Evolutionary conservation across 495 filamentous ascomycete genomes (phyloP), one percentile per base, ranked within the genome.

Genomic region (Beverwykella pulmonaria): DNA sequence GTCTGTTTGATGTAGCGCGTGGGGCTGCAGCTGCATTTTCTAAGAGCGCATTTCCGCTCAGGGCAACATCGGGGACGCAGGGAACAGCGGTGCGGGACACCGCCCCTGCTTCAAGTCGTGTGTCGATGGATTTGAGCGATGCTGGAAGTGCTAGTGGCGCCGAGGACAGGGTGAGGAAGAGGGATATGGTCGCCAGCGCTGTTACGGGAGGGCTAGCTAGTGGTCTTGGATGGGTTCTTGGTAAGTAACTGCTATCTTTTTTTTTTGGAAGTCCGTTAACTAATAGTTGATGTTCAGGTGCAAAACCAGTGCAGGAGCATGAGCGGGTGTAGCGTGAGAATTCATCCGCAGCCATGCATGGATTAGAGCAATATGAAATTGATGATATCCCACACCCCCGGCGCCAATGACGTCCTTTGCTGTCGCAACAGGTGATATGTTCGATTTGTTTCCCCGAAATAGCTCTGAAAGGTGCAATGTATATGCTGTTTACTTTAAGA

Each of bases 1-100:
- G 92, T 1, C 79, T 98, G 25, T 98, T 98, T 72, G 95, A 97
- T 65, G 85, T 98, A 46, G 92, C 93, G 8, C 82, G 92, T 27
- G 92, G 88, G 56, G 92, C 92, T 30, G 86, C 90, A 5, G 82
- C 87, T 44, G 92, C 95, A 8, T 82, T 90, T 23, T 83, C 85
- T 58, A 84, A 84, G 75, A 87, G 81, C 68, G 82, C 86, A 3
- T 87, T 87, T 67, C 84, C 84, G 10, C 71, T 88, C 12, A 74
- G 78, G 15, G 75, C 71, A 4, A 71, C 64, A 34, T 20, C 10
- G 29, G 49, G 15, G n/a, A 59, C 36, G 23, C 36, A 55, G 12
- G 44, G 34, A 20, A 26, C 29, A 8, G 39, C 39, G 6, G 29
- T 1, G 1, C 60, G 60, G 25, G 59, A 54, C 39, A 32, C 65